Evolutionary conservation across 179 eudicot species (phyloP).

Genomic region (Silene coronaria): DNA sequence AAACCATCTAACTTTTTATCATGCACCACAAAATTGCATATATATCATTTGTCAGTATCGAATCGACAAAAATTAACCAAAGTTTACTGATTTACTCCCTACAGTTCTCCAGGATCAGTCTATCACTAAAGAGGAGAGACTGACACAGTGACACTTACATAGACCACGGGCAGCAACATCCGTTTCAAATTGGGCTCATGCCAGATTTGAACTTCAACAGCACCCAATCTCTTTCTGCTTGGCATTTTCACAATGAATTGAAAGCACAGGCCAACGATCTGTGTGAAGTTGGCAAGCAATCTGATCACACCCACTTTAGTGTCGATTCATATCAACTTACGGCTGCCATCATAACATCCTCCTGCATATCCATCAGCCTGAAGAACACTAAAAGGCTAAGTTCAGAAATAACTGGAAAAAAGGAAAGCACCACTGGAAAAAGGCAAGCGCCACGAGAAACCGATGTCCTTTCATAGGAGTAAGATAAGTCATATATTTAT

Average conservation of each 20-base stretch:
- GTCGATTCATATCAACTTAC: conserved; percentile 84
- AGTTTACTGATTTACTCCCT: not conserved
- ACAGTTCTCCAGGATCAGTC: conserved; percentile 25
- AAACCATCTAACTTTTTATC: too few species aligned
- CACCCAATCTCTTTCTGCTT: conserved; percentile 95
- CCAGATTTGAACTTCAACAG: conserved; percentile 90
- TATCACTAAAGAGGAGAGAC: conserved; percentile 8
- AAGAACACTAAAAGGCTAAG: conserved; percentile 11
- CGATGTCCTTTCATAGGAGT: not conserved
- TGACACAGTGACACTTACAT: conserved; percentile 47
- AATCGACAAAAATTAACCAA: not conserved
- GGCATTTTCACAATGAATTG: conserved; percentile 97
- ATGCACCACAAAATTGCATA: too few species aligned
- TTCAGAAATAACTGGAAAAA: not conserved
- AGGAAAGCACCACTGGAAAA: conserved; percentile 2
- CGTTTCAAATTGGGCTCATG: conserved; percentile 77
- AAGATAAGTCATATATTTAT: conserved; percentile 74
- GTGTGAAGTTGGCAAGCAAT: conserved; percentile 82
- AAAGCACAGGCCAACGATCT: conserved; percentile 98
- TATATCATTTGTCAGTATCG: too few species aligned
- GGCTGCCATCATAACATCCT: conserved; percentile 86
- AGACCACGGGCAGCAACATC: conserved; percentile 99
- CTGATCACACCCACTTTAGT: conserved; percentile 98
- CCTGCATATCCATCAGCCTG: conserved; percentile 79
- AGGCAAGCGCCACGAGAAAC: not conserved